Conservation (phyloP, 257 asterid species). For the Nicotiana obtusifolia region DNA sequence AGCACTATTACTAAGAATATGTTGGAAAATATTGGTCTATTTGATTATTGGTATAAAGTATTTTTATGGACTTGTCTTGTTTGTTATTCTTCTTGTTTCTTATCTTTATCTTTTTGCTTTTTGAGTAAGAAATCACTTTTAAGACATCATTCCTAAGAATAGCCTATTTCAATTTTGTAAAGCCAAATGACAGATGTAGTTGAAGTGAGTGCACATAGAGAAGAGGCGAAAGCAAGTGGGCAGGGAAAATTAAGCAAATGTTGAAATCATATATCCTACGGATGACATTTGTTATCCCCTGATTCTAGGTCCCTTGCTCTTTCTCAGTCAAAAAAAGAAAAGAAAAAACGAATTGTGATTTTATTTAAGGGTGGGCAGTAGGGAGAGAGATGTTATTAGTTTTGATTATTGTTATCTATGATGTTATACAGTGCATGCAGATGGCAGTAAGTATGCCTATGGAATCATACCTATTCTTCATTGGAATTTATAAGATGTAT, state of each 20-base stretch:
- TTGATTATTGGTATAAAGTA: neutral
- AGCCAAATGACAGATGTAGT: neutral
- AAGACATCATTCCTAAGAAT: neutral
- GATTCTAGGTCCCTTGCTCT: neutral
- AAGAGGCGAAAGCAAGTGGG: neutral
- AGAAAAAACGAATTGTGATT: neutral
- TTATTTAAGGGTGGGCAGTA: neutral
- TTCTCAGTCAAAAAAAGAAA: neutral
- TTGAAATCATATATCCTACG: neutral
- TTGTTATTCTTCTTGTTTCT: neutral
- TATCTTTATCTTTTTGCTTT: neutral
- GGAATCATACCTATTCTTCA: neutral
- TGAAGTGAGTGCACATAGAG: neutral
- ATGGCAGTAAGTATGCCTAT: neutral
- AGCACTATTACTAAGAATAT: neutral
- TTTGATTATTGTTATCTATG: neutral
- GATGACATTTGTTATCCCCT: neutral
- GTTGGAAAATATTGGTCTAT: neutral
- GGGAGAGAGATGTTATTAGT: neutral
- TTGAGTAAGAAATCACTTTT: neutral
- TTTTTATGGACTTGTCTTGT: neutral
- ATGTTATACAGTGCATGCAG: neutral
- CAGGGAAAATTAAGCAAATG: neutral
- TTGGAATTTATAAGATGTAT: neutral
- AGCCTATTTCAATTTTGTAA: neutral